These are phyloP conservation scores for Collybia sp. DNA, from an alignment of 768 basidiomycete species.

Conservation along the genomic window DNA sequence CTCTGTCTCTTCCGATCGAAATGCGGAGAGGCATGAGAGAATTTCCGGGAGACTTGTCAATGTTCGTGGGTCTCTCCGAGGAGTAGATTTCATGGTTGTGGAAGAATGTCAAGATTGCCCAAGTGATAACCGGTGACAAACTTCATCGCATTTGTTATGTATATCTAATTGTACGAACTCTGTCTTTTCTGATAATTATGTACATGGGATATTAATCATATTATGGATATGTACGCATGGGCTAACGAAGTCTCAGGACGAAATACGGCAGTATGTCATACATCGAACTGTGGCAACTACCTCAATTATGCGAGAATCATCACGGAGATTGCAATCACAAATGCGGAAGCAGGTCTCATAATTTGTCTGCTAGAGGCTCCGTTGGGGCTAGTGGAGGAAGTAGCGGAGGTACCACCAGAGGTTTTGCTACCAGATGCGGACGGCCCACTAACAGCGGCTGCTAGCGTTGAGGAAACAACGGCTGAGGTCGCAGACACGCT, in stretches of 20 bases:
- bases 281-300: too few relatives aligned
- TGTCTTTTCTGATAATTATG: too few relatives aligned
- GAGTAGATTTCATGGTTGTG: neutral
- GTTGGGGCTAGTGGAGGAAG: neutral
- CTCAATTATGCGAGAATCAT: neutral
- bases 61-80: constrained; percentile 27
- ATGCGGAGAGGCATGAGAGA: constrained; percentile 65
- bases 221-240: constrained; percentile 1
- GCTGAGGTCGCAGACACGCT: constrained; percentile 56
- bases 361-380: neutral
- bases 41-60: constrained; percentile 68
- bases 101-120: too few relatives aligned
- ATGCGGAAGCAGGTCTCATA: neutral
- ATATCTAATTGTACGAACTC: too few relatives aligned
- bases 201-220: too few relatives aligned
- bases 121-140: too few relatives aligned
- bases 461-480: constrained; percentile 60
- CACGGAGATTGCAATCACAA: neutral
- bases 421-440: constrained; percentile 9
- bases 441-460: constrained; percentile 8
- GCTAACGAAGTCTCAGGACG: constrained; percentile 1
- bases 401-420: constrained; percentile 7
- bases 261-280: neutral
- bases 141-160: too few relatives aligned
- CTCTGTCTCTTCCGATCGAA: constrained; percentile 74